Evolutionary conservation across 2,329 filamentous ascomycete genomes (phyloP).

Genomic region (Aureobasidium pullulans): DNA sequence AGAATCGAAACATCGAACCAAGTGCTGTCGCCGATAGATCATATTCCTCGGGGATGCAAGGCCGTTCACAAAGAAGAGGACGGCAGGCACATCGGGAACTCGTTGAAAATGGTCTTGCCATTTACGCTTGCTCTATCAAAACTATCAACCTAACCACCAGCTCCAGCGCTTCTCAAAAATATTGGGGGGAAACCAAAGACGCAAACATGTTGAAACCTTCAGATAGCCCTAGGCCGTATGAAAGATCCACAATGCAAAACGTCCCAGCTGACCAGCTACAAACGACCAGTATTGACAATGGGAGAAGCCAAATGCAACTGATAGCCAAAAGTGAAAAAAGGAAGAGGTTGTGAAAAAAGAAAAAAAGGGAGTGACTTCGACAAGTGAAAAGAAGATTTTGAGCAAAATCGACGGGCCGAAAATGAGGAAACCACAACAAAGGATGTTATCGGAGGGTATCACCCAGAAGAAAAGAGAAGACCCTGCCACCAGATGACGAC

Average conservation of each 20-base stretch:
- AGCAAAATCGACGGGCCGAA: neutral
- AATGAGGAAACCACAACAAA: slow-evolving; percentile 3
- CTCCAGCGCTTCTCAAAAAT: slow-evolving; percentile 9
- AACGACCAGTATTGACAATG: neutral
- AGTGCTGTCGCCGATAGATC: too few species aligned
- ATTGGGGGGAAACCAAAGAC: neutral
- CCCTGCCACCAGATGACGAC: neutral
- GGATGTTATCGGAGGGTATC: neutral
- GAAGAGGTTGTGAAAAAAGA: neutral
- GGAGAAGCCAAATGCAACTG: neutral
- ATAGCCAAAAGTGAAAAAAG: neutral
- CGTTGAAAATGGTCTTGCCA: neutral
- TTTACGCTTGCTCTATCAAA: slow-evolving; percentile 2
- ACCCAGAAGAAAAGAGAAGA: neutral
- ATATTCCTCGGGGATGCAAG: too few species aligned
- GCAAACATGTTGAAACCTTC: neutral
- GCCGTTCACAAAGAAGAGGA: too few species aligned
- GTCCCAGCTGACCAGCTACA: neutral
- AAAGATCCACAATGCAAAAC: neutral
- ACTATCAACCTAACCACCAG: slow-evolving; percentile 6
- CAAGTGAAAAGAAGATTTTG: neutral
- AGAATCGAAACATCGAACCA: too few species aligned
- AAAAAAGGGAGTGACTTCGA: slow-evolving; percentile 5
- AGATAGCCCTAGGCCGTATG: neutral
- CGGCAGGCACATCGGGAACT: too few species aligned